These are phyloP conservation scores for Schwanniomyces pseudopolymorphus DNA, from an alignment of 805 yeast genomes.

Conservation along the genomic window DNA sequence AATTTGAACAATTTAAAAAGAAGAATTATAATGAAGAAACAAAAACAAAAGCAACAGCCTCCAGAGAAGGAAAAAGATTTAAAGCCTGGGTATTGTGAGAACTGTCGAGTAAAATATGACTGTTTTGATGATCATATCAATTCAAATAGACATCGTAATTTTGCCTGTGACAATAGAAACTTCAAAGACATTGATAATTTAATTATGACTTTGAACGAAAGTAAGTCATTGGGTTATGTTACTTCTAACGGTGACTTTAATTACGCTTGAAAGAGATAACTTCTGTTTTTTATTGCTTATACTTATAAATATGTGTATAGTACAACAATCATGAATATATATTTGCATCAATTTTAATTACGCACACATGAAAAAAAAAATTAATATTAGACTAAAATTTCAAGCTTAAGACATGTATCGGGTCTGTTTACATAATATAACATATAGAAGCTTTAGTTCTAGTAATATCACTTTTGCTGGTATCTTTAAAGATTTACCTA, in stretches of 20 bases:
- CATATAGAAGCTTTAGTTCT: neutral
- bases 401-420: neutral
- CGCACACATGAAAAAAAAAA: neutral
- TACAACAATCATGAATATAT: neutral
- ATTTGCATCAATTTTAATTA: neutral
- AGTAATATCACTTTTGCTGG: conserved; percentile 6
- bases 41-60: conserved; percentile 16
- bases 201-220: conserved; percentile 50
- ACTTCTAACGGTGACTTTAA: conserved; percentile 42
- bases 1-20: conserved; percentile 49
- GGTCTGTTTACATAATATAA: neutral
- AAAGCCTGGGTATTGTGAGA: conserved; percentile 87
- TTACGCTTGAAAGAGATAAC: conserved; percentile 8
- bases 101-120: conserved; percentile 82
- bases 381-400: neutral
- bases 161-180: conserved; percentile 70
- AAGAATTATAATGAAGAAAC: conserved; percentile 43
- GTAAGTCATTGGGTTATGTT: conserved; percentile 41
- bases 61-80: conserved; percentile 27
- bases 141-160: conserved; percentile 69
- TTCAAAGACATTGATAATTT: conserved; percentile 76
- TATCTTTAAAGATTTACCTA: conserved; percentile 26
- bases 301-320: neutral
- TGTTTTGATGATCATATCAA: conserved; percentile 73
- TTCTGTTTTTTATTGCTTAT: neutral